Conservation (phyloP, 176 grass and related monocot genomes). For the Carex myosuroides region DNA sequence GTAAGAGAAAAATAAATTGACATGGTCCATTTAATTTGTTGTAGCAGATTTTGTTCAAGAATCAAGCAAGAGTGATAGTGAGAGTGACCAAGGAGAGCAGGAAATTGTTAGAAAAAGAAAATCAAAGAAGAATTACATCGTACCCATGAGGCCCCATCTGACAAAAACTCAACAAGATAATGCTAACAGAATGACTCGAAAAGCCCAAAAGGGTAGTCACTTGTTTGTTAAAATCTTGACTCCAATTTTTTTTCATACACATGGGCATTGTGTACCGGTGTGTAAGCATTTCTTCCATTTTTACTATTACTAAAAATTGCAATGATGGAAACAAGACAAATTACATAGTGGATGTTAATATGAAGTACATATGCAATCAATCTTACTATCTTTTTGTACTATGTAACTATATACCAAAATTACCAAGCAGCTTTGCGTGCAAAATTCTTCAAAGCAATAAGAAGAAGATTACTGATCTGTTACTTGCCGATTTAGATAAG, state of each 20-base stretch:
- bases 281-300: neutral
- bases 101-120: neutral
- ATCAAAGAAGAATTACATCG: neutral
- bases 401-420: neutral
- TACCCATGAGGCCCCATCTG: neutral
- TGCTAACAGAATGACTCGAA: neutral
- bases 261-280: neutral
- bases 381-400: neutral
- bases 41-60: neutral
- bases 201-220: neutral
- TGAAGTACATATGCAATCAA: neutral
- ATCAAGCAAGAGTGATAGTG: neutral
- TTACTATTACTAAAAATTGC: too few relatives aligned
- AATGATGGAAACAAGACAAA: neutral
- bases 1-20: neutral
- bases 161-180: neutral
- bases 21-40: neutral
- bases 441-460: constrained; percentile 6
- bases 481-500: neutral
- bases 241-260: neutral
- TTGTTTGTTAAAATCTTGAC: neutral
- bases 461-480: neutral
- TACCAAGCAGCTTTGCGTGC: constrained; percentile 17
- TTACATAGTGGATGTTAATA: too few relatives aligned
- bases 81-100: neutral